phyloP scores from a whole-genome alignment of 768 basidiomycete species.

The Tulasnella sp. region DNA sequence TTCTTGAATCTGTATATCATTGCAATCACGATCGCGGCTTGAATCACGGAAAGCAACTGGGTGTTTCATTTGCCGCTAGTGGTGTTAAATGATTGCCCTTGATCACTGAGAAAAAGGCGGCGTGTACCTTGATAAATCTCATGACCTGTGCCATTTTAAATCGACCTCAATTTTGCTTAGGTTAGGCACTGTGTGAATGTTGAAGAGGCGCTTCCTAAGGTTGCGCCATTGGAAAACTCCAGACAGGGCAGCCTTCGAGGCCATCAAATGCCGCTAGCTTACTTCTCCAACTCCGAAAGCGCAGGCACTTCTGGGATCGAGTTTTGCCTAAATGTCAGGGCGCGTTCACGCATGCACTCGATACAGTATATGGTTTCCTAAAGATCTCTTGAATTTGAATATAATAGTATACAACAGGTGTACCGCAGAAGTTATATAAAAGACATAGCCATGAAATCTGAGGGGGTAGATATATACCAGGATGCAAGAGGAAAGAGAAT shows the following conservation, averaged over 20 bases:
- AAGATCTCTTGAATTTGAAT: slow-evolving; percentile 9
- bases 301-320: too few species aligned
- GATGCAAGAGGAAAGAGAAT: background rate
- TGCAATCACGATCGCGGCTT: background rate
- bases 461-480: background rate
- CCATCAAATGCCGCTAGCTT: background rate
- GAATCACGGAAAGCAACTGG: background rate
- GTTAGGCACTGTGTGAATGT: background rate
- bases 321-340: background rate
- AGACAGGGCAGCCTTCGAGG: background rate
- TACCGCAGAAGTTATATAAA: background rate
- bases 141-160: background rate
- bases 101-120: background rate
- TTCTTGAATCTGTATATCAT: background rate
- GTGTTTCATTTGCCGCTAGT: background rate
- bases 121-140: background rate
- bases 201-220: background rate
- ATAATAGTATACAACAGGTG: slow-evolving; percentile 5
- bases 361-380: background rate
- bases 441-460: background rate
- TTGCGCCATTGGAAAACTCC: background rate
- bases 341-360: background rate
- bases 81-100: background rate
- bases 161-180: background rate
- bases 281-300: background rate